Evolutionary conservation across 139 green algal genomes (phyloP).

Genomic region (Penium margaritaceum): DNA sequence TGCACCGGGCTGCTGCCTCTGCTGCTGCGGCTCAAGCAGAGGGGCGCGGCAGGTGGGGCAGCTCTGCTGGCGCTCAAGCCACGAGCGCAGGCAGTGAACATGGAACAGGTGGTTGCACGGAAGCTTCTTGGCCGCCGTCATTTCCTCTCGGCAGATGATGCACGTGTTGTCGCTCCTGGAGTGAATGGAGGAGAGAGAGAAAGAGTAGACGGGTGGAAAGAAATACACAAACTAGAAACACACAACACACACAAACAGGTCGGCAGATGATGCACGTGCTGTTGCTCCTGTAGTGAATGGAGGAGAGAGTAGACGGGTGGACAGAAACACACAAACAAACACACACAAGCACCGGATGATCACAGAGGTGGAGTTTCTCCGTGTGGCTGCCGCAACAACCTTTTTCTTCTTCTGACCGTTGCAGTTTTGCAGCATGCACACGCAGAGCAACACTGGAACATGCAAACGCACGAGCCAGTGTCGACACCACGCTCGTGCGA

Average conservation of each 20-base stretch:
- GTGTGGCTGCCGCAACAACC: background rate
- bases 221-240: background rate
- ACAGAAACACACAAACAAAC: background rate
- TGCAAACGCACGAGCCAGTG: too few species aligned
- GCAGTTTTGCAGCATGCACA: too few species aligned
- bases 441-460: too few species aligned
- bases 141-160: conserved; percentile 96
- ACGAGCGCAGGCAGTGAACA: conserved; percentile 88
- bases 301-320: background rate
- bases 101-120: conserved; percentile 90
- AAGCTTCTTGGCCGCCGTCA: conserved; percentile 80
- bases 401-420: too few species aligned
- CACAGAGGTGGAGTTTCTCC: conserved; percentile 81
- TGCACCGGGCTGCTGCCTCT: background rate
- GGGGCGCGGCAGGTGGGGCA: conserved; percentile 69
- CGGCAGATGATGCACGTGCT: conserved; percentile 94
- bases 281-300: conserved; percentile 50
- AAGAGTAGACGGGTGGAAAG: background rate
- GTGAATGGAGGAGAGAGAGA: background rate
- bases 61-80: conserved; percentile 95
- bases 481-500: too few species aligned
- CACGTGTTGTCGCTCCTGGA: conserved; percentile 68
- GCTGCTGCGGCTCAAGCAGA: conserved; percentile 57
- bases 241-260: background rate
- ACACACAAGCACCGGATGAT: conserved; percentile 68